A percentile compares a stretch with the other conserved stretches of the same genome.
phyloP scores from a whole-genome alignment of 345 rosid species.

The Diplotaxis tenuifolia region DNA sequence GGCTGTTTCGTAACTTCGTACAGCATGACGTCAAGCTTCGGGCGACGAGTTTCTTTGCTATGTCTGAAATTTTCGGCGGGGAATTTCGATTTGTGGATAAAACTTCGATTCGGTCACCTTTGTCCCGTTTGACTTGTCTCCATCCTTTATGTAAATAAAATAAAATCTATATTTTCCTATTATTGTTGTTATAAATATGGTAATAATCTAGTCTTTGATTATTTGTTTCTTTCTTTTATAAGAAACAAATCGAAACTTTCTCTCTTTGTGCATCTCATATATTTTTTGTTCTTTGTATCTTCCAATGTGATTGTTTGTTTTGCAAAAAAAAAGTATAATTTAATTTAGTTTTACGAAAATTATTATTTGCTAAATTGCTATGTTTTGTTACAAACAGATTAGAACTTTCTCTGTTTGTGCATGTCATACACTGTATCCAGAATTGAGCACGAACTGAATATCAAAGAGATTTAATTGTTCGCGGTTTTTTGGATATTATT shows the following conservation, averaged over 20 bases:
- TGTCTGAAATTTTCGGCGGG: slow-evolving; percentile 18
- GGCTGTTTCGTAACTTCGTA: not conserved
- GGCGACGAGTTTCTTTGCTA: not conserved
- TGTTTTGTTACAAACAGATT: not conserved
- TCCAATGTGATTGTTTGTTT: not conserved
- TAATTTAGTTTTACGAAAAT: not conserved
- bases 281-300: not conserved
- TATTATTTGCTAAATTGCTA: not conserved
- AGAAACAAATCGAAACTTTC: not conserved
- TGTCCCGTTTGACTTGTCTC: slow-evolving; percentile 17
- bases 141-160: slow-evolving; percentile 9
- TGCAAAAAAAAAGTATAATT: not conserved
- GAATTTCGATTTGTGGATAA: slow-evolving; percentile 1
- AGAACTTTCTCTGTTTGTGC: no score
- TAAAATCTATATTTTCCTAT: no score
- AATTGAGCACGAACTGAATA: no score
- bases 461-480: no score
- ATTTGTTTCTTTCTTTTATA: not conserved
- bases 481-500: no score
- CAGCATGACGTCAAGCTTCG: slow-evolving; percentile 5
- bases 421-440: no score
- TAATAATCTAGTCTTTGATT: slow-evolving; percentile 1
- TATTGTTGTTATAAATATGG: not conserved
- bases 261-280: not conserved
- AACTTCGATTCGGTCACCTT: slow-evolving; percentile 4